Conservation (phyloP, 2,329 filamentous ascomycete species). For the Sarocladium brachiariae region DNA sequence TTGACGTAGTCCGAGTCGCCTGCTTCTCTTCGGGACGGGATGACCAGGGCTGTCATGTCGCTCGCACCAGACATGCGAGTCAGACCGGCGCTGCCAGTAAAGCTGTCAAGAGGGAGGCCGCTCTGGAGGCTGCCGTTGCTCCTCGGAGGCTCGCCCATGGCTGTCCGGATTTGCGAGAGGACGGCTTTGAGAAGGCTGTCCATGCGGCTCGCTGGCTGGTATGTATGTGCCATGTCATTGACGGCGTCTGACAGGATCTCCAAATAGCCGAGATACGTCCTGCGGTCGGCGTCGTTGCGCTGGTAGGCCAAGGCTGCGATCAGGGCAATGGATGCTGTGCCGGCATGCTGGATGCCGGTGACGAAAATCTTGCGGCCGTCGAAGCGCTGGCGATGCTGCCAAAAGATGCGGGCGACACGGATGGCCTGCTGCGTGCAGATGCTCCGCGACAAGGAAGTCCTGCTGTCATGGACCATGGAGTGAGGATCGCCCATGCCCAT, state of each 20-base stretch:
- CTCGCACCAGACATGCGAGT: constrained; percentile 14
- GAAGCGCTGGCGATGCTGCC: constrained; percentile 47
- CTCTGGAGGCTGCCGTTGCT: constrained; percentile 13
- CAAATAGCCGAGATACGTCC: constrained; percentile 38
- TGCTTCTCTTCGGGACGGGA: constrained; percentile 26
- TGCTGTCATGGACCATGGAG: constrained; percentile 31
- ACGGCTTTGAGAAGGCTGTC: constrained; percentile 44
- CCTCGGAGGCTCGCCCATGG: constrained; percentile 18
- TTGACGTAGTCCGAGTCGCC: constrained; percentile 18
- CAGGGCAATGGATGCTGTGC: constrained; percentile 46
- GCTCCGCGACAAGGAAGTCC: constrained; percentile 39
- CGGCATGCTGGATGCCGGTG: constrained; percentile 45
- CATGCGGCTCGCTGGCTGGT: constrained; percentile 48
- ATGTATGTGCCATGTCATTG: constrained; percentile 44
- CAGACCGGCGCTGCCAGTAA: constrained; percentile 4
- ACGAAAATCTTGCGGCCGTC: constrained; percentile 43
- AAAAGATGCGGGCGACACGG: constrained; percentile 45
- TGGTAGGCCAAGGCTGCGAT: constrained; percentile 40
- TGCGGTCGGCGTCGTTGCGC: constrained; percentile 27
- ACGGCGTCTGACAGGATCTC: constrained; percentile 45
- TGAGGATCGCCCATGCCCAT: constrained; percentile 25
- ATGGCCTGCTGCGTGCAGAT: constrained; percentile 50
- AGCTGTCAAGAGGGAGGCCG: background rate
- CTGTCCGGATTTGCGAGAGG: constrained; percentile 38
- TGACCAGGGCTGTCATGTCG: constrained; percentile 16